Evolutionary conservation across 2,329 filamentous ascomycete genomes (phyloP).

Genomic region (Phaeosphaeria sp.): DNA sequence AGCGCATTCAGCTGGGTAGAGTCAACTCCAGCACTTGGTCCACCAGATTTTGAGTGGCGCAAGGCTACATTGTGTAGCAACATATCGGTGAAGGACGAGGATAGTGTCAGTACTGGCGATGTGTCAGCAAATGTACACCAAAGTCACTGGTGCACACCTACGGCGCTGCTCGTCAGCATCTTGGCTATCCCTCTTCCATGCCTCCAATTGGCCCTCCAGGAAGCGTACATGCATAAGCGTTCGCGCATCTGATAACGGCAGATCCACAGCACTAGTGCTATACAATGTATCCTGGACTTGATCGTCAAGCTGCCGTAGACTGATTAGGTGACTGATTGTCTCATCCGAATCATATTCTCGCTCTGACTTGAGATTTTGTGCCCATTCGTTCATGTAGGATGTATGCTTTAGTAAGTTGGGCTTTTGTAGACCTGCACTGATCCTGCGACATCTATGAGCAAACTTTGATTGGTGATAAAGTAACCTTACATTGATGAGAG

Average conservation of each 20-base stretch:
- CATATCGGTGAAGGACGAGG: constrained; percentile 36
- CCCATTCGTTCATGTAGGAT: constrained; percentile 38
- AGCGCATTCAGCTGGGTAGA: constrained; percentile 31
- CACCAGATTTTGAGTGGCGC: constrained; percentile 13
- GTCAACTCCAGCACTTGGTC: constrained; percentile 3
- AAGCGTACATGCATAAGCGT: constrained; percentile 39
- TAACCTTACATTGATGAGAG: constrained; percentile 38
- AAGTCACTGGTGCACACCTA: constrained; percentile 9
- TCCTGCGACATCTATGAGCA: constrained; percentile 14
- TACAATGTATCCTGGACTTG: constrained; percentile 41
- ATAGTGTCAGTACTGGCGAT: constrained; percentile 34
- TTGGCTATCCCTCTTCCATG: constrained; percentile 27
- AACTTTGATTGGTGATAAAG: neutral
- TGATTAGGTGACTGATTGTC: constrained; percentile 30
- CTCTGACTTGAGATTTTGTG: constrained; percentile 20
- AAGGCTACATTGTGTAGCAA: constrained; percentile 36
- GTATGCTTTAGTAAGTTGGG: constrained; percentile 41
- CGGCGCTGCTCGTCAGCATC: constrained; percentile 23
- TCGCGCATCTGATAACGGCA: constrained; percentile 35
- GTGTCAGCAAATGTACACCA: neutral
- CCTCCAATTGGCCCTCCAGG: constrained; percentile 34
- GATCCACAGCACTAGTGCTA: constrained; percentile 21
- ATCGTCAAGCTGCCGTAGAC: constrained; percentile 40
- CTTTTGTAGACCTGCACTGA: constrained; percentile 37
- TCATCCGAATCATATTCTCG: constrained; percentile 37